Evolutionary conservation across 352 stramenopile species (phyloP).

Genomic region (Phytophthora syringae): DNA sequence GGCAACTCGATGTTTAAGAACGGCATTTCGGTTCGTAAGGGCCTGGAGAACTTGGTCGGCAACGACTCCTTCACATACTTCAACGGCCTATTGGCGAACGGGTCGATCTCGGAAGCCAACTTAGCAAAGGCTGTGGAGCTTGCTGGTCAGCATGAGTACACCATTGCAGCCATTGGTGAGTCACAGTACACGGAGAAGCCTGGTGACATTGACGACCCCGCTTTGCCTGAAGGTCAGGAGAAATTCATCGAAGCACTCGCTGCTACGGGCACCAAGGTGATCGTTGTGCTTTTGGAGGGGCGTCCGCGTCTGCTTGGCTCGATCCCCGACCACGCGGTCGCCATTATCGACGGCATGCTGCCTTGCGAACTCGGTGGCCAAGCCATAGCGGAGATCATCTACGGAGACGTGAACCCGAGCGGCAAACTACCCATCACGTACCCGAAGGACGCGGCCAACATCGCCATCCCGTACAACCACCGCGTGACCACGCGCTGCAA

Average conservation of each 20-base stretch:
- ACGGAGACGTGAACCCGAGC: no score
- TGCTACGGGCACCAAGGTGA: constrained; percentile 67
- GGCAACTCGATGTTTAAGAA: constrained; percentile 57
- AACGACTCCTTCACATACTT: constrained; percentile 50
- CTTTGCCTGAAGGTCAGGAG: constrained; percentile 61
- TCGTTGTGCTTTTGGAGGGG: constrained; percentile 77
- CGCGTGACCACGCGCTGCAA: constrained; percentile 50
- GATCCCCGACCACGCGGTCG: constrained; percentile 53
- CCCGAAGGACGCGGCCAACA: no score
- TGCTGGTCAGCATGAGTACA: constrained; percentile 54
- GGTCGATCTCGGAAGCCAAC: constrained; percentile 45
- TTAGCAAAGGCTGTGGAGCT: constrained; percentile 52
- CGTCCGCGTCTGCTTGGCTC: constrained; percentile 74
- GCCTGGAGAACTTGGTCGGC: constrained; percentile 26
- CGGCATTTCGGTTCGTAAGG: constrained; percentile 50
- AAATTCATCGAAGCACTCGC: constrained; percentile 71
- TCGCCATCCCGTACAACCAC: no score
- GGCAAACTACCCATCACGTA: no score
- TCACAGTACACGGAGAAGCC: constrained; percentile 79
- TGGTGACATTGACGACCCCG: constrained; percentile 76
- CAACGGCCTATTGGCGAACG: constrained; percentile 52
- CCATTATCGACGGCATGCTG: constrained; percentile 80
- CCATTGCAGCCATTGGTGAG: constrained; percentile 79
- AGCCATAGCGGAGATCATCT: constrained; percentile 84
- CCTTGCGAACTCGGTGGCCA: constrained; percentile 79